Evolutionary conservation across 1,284 basidiomycete genomes (phyloP).

Genomic region (Ceratobasidium sp.): DNA sequence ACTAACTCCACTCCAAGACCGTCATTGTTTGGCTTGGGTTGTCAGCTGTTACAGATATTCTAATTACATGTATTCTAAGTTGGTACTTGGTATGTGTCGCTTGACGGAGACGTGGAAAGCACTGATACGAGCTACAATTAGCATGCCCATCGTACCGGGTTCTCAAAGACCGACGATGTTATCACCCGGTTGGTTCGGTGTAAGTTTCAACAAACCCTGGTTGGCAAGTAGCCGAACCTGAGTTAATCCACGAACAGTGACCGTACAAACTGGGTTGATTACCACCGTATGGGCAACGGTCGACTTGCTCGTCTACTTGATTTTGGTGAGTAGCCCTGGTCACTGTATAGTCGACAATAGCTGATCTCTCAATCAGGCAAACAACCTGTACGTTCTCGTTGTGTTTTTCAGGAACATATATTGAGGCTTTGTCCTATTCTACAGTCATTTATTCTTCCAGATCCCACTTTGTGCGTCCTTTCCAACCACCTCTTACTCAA

Average conservation of each 20-base stretch:
- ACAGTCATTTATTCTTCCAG: conserved; percentile 32
- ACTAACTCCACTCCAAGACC: neutral
- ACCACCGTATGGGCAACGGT: conserved; percentile 49
- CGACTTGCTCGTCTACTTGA: conserved; percentile 51
- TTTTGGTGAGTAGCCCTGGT: conserved; percentile 46
- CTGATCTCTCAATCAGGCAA: neutral
- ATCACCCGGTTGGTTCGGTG: conserved; percentile 55
- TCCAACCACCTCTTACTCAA: no score
- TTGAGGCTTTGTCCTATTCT: neutral
- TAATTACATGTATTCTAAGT: conserved; percentile 50
- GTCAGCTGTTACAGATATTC: conserved; percentile 49
- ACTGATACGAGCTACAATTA: conserved; percentile 40
- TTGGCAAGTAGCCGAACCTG: neutral
- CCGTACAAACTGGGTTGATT: conserved; percentile 52
- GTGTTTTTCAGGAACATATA: neutral
- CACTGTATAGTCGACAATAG: neutral
- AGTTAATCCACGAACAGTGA: conserved; percentile 45
- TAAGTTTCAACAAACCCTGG: conserved; percentile 44
- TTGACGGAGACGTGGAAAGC: neutral
- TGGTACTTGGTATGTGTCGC: conserved; percentile 49
- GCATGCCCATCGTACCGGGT: conserved; percentile 54
- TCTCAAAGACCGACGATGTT: conserved; percentile 49
- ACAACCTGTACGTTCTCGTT: conserved; percentile 32
- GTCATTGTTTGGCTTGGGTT: conserved; percentile 45
- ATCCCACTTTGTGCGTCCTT: conserved; percentile 19